Conservation (phyloP, 192 early-diverging fungal species). For the Pilaira anomala region DNA sequence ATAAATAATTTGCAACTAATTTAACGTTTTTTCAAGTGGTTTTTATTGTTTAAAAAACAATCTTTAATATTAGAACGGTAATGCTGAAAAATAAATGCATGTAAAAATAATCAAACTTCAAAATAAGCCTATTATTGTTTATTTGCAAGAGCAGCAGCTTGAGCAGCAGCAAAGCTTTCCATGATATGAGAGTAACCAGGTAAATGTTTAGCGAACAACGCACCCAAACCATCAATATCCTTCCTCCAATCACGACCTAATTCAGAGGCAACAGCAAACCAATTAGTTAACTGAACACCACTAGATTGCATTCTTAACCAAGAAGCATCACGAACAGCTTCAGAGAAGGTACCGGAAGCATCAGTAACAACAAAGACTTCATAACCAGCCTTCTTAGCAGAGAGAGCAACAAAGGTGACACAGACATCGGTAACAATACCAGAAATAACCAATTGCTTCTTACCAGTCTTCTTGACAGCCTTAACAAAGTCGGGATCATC, state of each 20-base stretch:
- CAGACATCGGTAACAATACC: slow-evolving; percentile 39
- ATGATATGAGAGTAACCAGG: slow-evolving; percentile 27
- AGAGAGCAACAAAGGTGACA: slow-evolving; percentile 30
- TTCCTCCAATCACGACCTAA: slow-evolving; percentile 34
- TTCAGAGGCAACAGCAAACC: slow-evolving; percentile 32
- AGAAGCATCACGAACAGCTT: slow-evolving; percentile 25
- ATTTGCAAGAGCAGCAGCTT: neutral
- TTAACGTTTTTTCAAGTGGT: no score
- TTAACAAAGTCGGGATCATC: slow-evolving; percentile 24
- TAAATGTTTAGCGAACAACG: slow-evolving; percentile 24
- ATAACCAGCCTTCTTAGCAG: slow-evolving; percentile 36
- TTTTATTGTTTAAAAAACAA: no score
- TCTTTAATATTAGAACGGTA: no score
- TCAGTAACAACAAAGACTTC: slow-evolving; percentile 35
- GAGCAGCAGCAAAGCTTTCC: slow-evolving; percentile 24
- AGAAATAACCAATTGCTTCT: slow-evolving; percentile 33
- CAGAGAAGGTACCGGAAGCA: slow-evolving; percentile 34
- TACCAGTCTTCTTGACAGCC: slow-evolving; percentile 32
- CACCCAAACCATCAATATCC: slow-evolving; percentile 21
- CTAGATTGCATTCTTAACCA: slow-evolving; percentile 28
- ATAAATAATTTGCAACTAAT: no score
- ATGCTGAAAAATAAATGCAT: no score
- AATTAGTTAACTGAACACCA: slow-evolving; percentile 34
- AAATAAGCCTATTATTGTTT: no score
- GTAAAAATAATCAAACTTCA: no score